Evolutionary conservation across 208 protist genomes (phyloP).

Genomic region (Trypanosoma avium): DNA sequence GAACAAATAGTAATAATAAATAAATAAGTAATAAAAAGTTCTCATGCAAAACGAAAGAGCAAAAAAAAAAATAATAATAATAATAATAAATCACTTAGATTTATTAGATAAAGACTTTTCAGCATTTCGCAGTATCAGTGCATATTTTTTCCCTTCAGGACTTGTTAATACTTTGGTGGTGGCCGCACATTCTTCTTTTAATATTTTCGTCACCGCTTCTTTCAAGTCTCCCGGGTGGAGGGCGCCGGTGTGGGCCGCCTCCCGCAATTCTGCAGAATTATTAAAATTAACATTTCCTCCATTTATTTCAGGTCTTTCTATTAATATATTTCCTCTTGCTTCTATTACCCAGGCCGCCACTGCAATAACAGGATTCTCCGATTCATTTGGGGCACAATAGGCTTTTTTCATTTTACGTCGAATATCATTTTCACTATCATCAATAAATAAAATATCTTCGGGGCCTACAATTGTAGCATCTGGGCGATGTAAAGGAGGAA

Average conservation of each 20-base stretch:
- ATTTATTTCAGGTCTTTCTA: slow-evolving; percentile 66
- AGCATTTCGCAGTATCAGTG: slow-evolving; percentile 54
- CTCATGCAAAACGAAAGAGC: too few relatives aligned
- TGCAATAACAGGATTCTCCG: slow-evolving; percentile 91
- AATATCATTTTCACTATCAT: slow-evolving; percentile 95
- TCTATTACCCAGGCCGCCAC: slow-evolving; percentile 70
- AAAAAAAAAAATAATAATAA: not conserved
- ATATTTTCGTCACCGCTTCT: slow-evolving; percentile 65
- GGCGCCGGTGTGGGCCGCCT: slow-evolving; percentile 62
- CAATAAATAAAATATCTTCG: slow-evolving; percentile 97
- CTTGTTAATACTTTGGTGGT: slow-evolving; percentile 44
- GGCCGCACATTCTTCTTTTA: slow-evolving; percentile 40
- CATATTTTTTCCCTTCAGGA: slow-evolving; percentile 67
- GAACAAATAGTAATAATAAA: too few relatives aligned
- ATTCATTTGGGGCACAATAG: slow-evolving; percentile 90
- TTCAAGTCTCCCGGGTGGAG: slow-evolving; percentile 94
- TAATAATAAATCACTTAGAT: slow-evolving; percentile 9
- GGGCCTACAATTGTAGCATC: slow-evolving; percentile 58
- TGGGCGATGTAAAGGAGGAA: slow-evolving; percentile 88
- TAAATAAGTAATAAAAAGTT: too few relatives aligned
- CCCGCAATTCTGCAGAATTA: slow-evolving; percentile 31
- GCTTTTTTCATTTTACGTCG: slow-evolving; percentile 96
- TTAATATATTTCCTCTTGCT: slow-evolving; percentile 23
- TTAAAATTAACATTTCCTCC: slow-evolving; percentile 64
- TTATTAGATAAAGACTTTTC: slow-evolving; percentile 86